Base-by-base conservation (phyloP, 164 flowering plant species). In the Aristolochia fimbriata region DNA sequence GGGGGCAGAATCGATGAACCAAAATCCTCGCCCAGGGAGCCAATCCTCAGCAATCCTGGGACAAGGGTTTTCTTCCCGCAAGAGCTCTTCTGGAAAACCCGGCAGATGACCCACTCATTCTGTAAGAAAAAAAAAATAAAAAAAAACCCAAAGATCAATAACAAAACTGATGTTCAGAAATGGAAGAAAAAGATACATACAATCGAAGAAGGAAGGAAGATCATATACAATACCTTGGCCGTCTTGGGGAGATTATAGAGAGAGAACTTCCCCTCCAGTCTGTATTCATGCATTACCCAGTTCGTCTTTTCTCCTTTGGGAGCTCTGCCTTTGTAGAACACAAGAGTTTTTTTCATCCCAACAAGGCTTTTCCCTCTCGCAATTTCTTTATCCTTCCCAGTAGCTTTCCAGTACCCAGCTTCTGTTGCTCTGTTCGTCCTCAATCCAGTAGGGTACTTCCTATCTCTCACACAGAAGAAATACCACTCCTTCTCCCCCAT, bases 101-200 rank as follows among this genome's bases (percentile, higher is more conserved):
- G 80, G 68, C 87, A 74, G n/a, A 91, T 84, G 65, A 88, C 97
- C 99, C 99, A 94, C 61, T 94, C 99, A 69, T 87, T 88, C 99
- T 94, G 79, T 70, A 74, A 37, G 47, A 54, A 6, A 65, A 0
- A 59, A 52, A 60, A 52, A 31, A 41, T 62, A 58, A 61, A n/a
- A n/a, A n/a, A n/a, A n/a, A n/a, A n/a, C n/a, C n/a, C n/a, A n/a
- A n/a, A n/a, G 15, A 4, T 22, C 9, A 11, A 55, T 21, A 55
- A 47, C 2, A n/a, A 24, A 12, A 37, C 4, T 10, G 9, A 7
- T 6, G 43, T 37, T 37, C 43, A 37, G 5, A 37, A 37, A 5
- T 27, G 43, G 43, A 37, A 37, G 43, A 10, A 37, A 3, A 10
- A 10, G 4, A 37, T 37, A 7, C 3, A 37, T 6, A 7, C 1